Conservation (phyloP, 2,329 filamentous ascomycete genomes). For the Clathrospora elynae region DNA sequence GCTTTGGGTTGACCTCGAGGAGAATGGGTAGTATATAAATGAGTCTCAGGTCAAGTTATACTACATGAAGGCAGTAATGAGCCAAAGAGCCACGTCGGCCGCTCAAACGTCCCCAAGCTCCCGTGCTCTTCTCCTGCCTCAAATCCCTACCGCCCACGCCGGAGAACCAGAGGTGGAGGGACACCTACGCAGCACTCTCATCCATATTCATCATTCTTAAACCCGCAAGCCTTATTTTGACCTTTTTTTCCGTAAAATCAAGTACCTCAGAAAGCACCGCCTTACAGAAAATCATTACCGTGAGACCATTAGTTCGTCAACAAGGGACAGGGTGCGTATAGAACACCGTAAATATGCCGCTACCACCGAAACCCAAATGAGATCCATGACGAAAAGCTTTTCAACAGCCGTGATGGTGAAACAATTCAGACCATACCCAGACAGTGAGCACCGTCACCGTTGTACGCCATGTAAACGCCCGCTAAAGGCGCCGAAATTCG, state of each 20-base stretch:
- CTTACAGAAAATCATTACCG: background rate
- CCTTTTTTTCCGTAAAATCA: too few relatives aligned
- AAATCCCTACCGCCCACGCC: too few relatives aligned
- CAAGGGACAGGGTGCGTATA: slow-evolving; percentile 3
- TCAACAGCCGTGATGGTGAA: background rate
- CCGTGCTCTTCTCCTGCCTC: too few relatives aligned
- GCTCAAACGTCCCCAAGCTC: too few relatives aligned
- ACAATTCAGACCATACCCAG: background rate
- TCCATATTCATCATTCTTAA: slow-evolving; percentile 9
- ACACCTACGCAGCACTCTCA: too few relatives aligned
- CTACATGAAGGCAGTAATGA: too few relatives aligned
- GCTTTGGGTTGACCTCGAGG: too few relatives aligned
- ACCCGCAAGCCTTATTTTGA: too few relatives aligned
- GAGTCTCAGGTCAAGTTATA: too few relatives aligned
- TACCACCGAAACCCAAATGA: background rate
- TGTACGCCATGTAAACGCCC: background rate
- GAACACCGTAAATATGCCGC: slow-evolving; percentile 4
- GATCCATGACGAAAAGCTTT: background rate
- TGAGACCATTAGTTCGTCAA: background rate
- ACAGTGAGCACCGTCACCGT: background rate
- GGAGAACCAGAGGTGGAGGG: too few relatives aligned
- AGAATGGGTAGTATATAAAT: too few relatives aligned
- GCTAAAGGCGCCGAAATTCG: background rate
- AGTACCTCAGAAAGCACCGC: background rate
- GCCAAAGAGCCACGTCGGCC: too few relatives aligned